Evolutionary conservation across 2,329 filamentous ascomycete genomes (phyloP), one percentile per base, ranked within the genome.

Genomic region (Colletotrichum falcatum): DNA sequence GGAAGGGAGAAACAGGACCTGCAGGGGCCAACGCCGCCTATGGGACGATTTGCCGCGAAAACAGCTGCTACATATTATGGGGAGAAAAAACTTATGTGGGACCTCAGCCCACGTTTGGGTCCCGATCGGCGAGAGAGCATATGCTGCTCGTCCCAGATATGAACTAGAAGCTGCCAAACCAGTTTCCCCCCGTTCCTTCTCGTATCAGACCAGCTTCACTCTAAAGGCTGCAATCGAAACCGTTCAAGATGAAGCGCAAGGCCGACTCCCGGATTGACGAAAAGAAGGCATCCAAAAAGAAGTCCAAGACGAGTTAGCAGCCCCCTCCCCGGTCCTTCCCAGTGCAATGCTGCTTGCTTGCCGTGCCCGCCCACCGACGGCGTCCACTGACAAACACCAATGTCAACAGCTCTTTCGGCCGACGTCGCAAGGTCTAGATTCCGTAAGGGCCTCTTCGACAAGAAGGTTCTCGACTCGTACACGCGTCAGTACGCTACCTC

Each of bases 401-500:
- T 35, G 35, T 26, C 35, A 37, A 49, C 54, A 88, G 87, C 83
- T 66, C 79, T 88, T 73, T 81, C 80, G 66, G 76, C 81, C 61
- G 81, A 85, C 20, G 85, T 88, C 60, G 85, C 88, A 61, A 83
- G 86, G 74, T 80, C 84, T 71, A 85, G 89, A 54, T 94, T 94
- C 78, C 87, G 90, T 65, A 83, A 86, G 63, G 90, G 88, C 6
- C 87, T 94, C 48, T 93, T 94, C 77, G 87, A 90, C 74, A 78
- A 86, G 64, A 75, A 85, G 30, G 85, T 89, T 42, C 84, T 92
- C 70, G 76, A 86, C 67, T 79, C 84, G 42, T 92, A 93, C 79
- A 89, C 87, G 12, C 77, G 82, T 26, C 84, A 87, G 74, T 94
- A 94, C 78, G 87, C 89, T 64, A 77, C 83, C 9, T 93, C 92